Percentiles rank a stretch among this genome's conserved stretches.
phyloP scores from a whole-genome alignment of 2,329 filamentous ascomycete species.

The Clarireedia sp. region DNA sequence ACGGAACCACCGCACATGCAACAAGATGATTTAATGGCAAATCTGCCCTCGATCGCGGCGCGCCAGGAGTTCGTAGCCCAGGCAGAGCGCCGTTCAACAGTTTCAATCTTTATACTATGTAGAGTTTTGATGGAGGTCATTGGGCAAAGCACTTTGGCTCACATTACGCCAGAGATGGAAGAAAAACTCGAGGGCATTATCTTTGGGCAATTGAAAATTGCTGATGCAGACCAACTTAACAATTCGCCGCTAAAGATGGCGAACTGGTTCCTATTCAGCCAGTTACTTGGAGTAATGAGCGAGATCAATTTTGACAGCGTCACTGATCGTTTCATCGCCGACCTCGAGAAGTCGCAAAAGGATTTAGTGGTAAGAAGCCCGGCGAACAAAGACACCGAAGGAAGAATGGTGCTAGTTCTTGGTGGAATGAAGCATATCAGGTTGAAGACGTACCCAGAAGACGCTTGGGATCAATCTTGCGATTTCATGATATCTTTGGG shows the following conservation, averaged over 20 bases:
- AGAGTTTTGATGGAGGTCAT: conserved; percentile 91
- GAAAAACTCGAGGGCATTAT: conserved; percentile 92
- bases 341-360: conserved; percentile 70
- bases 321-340: conserved; percentile 69
- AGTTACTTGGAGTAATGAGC: conserved; percentile 93
- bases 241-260: conserved; percentile 77
- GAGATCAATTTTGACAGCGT: conserved; percentile 83
- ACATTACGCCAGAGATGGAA: conserved; percentile 84
- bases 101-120: conserved; percentile 94
- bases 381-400: conserved; percentile 61
- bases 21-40: conserved; percentile 13
- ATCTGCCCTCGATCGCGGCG: conserved; percentile 31
- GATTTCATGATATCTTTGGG: conserved; percentile 79
- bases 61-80: conserved; percentile 66
- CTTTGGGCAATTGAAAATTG: conserved; percentile 86
- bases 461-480: conserved; percentile 78
- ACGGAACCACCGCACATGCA: conserved; percentile 51
- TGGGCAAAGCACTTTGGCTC: conserved; percentile 73
- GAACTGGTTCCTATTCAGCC: conserved; percentile 92
- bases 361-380: conserved; percentile 66
- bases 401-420: conserved; percentile 77
- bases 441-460: conserved; percentile 64
- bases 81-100: conserved; percentile 81
- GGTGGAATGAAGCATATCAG: conserved; percentile 86
- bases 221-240: conserved; percentile 72